A percentile compares a stretch with the other conserved stretches of the same genome.
Conservation (phyloP, 2,329 filamentous ascomycete species). For the Cladosporium velox region DNA sequence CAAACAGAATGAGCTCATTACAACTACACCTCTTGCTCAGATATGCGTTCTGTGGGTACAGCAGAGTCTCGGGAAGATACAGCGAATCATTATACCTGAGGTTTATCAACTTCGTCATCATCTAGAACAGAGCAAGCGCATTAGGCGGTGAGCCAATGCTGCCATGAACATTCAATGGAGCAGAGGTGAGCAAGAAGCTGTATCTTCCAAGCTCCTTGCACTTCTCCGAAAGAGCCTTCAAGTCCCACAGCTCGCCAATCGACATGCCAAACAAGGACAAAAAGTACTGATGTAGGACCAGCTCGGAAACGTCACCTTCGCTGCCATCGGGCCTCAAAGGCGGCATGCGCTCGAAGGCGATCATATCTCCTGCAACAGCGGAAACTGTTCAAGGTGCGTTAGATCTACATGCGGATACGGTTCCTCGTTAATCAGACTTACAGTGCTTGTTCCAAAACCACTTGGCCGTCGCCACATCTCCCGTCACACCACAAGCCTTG, state of each 20-base stretch:
- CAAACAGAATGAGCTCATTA: background rate
- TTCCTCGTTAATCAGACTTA: background rate
- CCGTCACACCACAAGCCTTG: slow-evolving; percentile 45
- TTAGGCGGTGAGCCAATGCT: slow-evolving; percentile 38
- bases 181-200: slow-evolving; percentile 48
- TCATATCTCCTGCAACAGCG: slow-evolving; percentile 59
- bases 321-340: slow-evolving; percentile 31
- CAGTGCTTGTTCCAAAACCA: slow-evolving; percentile 61
- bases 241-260: slow-evolving; percentile 50
- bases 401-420: background rate
- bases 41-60: background rate
- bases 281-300: slow-evolving; percentile 45
- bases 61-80: background rate
- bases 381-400: slow-evolving; percentile 39
- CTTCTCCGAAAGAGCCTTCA: slow-evolving; percentile 43
- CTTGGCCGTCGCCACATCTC: slow-evolving; percentile 50
- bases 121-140: slow-evolving; percentile 38
- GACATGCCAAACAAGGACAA: slow-evolving; percentile 46
- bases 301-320: slow-evolving; percentile 27
- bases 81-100: no score
- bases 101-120: background rate
- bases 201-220: slow-evolving; percentile 43
- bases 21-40: background rate
- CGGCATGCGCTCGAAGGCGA: slow-evolving; percentile 52
- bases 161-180: slow-evolving; percentile 47